Evolutionary conservation across 495 filamentous ascomycete species (phyloP), one percentile per base, ranked within the genome.

Genomic region (Aspergillus campestris): DNA sequence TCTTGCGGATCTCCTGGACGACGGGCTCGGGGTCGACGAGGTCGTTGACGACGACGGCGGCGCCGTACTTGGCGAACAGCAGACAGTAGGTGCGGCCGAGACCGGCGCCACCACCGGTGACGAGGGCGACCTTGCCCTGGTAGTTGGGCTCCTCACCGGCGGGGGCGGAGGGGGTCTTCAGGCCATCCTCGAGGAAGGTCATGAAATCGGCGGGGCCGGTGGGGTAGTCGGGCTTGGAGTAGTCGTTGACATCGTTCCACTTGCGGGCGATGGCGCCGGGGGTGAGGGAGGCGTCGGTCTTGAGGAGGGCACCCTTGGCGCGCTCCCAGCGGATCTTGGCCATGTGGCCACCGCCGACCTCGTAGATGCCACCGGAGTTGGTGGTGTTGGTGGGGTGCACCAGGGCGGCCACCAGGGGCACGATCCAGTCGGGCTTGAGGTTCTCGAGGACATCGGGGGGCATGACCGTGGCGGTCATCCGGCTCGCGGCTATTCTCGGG

Each of bases 381-480:
- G 66, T 71, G 3, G 77, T 82, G 72, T 95, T 95, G 56, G 82
- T 89, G 51, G 87, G 82, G 77, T 97, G 92, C 8, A 83, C 84
- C 35, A 98, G 75, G 42, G 86, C 79, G 37, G 92, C 94, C 14
- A 98, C 92, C 31, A 97, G 75, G 12, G 92, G 92, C 38, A 97
- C 88, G 47, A 98, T 81, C 89, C 89, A 96, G 44, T 95, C 89
- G 36, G 92, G 92, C 77, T 88, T 90, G 46, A 98, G 77, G 59
- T 81, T 82, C 45, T 87, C 81, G 40, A 98, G 74, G 14, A 96
- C 75, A 54, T 98, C 94, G 2, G 87, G 89, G 38, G 92, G 94
- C 94, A 98, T 97, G 43, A 98, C 75, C 34, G 92, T 98, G 61
- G 92, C 81, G 32, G 92, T 98, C 94, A 98, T 95, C 61, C 92